Conservation (phyloP, 1,139 yeast species). For the Blastobotrys aristatus region DNA sequence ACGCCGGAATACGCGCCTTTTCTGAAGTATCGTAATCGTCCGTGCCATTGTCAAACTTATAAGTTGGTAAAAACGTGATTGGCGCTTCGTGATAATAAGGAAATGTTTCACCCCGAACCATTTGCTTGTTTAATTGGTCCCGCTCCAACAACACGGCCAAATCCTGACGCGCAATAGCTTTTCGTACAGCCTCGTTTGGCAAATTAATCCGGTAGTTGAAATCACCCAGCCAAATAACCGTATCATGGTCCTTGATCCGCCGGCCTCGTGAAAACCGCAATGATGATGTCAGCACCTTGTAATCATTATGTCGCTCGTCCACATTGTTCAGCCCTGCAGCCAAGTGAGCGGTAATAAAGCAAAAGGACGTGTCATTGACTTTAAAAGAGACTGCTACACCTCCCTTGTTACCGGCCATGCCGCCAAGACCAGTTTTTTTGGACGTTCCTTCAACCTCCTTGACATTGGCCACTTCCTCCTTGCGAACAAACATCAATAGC, state of each 20-base stretch:
- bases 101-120: conserved; percentile 81
- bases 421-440: conserved; percentile 86
- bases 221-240: conserved; percentile 92
- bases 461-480: conserved; percentile 55
- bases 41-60: conserved; percentile 89
- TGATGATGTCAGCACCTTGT: conserved; percentile 72
- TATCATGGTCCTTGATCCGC: conserved; percentile 74
- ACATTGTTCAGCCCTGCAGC: conserved; percentile 89
- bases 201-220: conserved; percentile 80
- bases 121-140: conserved; percentile 82
- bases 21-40: conserved; percentile 82
- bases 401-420: conserved; percentile 88
- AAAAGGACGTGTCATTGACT: conserved; percentile 72
- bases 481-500: conserved; percentile 62
- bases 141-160: conserved; percentile 50
- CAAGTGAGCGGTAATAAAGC: conserved; percentile 84
- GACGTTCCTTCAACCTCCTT: conserved; percentile 74
- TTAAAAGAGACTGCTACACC: conserved; percentile 82
- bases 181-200: conserved; percentile 70
- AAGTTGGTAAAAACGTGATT: conserved; percentile 80
- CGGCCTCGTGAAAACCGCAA: conserved; percentile 68
- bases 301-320: conserved; percentile 86
- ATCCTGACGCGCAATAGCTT: conserved; percentile 46
- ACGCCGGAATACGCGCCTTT: conserved; percentile 88
- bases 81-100: conserved; percentile 79